These are phyloP conservation scores for Cenchrus americanus DNA, from an alignment of 176 grass and related monocot species.

Conservation along the genomic window DNA sequence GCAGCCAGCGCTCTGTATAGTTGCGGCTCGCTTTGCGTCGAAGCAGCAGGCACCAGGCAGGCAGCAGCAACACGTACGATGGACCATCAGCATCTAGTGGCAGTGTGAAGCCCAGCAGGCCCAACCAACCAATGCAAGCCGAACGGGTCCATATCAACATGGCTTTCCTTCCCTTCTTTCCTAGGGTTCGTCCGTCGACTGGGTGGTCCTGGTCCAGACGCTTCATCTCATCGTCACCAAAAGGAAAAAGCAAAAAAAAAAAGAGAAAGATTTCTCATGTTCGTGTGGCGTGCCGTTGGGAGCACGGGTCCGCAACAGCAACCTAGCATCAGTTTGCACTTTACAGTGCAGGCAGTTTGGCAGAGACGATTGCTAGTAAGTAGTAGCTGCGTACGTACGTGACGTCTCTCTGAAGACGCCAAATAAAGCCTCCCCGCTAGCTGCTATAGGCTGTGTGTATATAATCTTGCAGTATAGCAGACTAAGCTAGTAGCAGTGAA, in stretches of 20 bases:
- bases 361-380: too few species aligned
- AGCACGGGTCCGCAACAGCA: conserved; percentile 10
- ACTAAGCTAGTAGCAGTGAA: not conserved
- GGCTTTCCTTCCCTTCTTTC: not conserved
- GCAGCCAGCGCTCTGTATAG: not conserved
- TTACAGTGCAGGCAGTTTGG: not conserved
- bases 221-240: not conserved
- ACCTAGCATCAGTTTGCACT: not conserved
- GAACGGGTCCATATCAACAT: too few species aligned
- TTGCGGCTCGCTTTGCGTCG: conserved; percentile 10
- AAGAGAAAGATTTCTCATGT: too few species aligned
- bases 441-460: too few species aligned
- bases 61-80: not conserved
- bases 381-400: too few species aligned
- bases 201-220: not conserved
- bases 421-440: too few species aligned
- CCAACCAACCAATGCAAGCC: not conserved
- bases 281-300: not conserved
- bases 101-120: not conserved
- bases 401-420: too few species aligned
- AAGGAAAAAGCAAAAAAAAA: too few species aligned
- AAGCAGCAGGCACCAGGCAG: conserved; percentile 25
- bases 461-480: too few species aligned
- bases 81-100: not conserved
- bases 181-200: not conserved